These are phyloP conservation scores for Euphrasia confusa DNA, from an alignment of 257 asterid genomes.

Conservation along the genomic window DNA sequence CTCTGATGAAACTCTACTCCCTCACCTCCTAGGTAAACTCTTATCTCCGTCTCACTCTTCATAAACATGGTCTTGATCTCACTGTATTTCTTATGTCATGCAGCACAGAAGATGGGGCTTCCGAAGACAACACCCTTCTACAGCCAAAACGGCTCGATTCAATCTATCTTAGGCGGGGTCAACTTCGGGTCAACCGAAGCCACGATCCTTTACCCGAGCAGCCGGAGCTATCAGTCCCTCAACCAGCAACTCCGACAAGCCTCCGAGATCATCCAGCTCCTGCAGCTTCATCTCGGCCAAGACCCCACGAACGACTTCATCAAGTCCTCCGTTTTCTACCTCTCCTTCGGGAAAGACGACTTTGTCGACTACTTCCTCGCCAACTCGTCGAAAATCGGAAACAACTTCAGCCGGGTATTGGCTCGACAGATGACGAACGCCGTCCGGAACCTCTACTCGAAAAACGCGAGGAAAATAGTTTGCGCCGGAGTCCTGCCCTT, in stretches of 20 bases:
- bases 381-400: conserved; percentile 22
- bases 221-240: conserved; percentile 50
- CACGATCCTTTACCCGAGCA: conserved; percentile 40
- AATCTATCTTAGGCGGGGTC: conserved; percentile 35
- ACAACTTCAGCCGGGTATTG: conserved; percentile 36
- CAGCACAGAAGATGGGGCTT: conserved; percentile 56
- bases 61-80: not conserved
- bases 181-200: conserved; percentile 63
- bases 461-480: conserved; percentile 48
- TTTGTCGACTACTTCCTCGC: conserved; percentile 34
- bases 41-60: not conserved
- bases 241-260: conserved; percentile 63
- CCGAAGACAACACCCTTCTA: conserved; percentile 51
- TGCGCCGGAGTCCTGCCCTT: conserved; percentile 60
- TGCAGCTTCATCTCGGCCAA: conserved; percentile 59
- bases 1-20: conserved; percentile 56
- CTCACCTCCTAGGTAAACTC: conserved; percentile 56
- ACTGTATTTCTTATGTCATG: conserved; percentile 17
- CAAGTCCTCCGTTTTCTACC: conserved; percentile 53
- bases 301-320: conserved; percentile 35
- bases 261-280: conserved; percentile 47
- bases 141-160: conserved; percentile 54
- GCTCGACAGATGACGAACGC: conserved; percentile 49
- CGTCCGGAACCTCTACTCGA: conserved; percentile 37
- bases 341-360: conserved; percentile 65